A percentile compares a stretch with the other conserved stretches of the same genome.
Evolutionary conservation across 2,329 filamentous ascomycete species (phyloP).

Genomic region (Trichoderma cornu-damae): DNA sequence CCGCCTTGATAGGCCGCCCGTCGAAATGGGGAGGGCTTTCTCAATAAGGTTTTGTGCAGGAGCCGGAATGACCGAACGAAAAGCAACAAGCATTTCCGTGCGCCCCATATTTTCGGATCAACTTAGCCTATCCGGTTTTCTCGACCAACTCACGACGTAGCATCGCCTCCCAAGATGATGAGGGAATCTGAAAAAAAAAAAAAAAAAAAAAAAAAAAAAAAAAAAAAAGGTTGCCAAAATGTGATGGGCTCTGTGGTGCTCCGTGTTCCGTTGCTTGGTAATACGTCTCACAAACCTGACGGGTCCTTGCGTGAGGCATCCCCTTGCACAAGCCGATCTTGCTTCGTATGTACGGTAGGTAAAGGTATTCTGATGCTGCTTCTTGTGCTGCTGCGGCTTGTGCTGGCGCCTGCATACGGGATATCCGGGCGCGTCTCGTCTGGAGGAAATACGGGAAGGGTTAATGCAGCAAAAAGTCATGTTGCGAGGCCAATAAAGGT

Average conservation of each 20-base stretch:
- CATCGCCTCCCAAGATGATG: too few species aligned
- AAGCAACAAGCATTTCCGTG: neutral
- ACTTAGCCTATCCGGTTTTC: neutral
- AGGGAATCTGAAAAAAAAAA: too few species aligned
- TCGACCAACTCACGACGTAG: too few species aligned
- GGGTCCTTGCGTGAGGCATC: neutral
- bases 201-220: too few species aligned
- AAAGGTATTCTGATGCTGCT: too few species aligned
- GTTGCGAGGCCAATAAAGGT: too few species aligned
- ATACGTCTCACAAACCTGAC: neutral
- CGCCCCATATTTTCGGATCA: neutral
- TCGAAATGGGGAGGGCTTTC: neutral
- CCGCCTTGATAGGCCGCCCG: neutral
- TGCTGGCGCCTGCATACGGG: too few species aligned
- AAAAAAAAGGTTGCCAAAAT: neutral
- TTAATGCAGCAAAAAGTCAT: too few species aligned
- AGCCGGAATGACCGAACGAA: conserved; percentile 8
- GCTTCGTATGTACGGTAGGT: too few species aligned
- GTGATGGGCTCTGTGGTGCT: neutral
- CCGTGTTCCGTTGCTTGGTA: neutral
- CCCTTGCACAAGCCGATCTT: neutral
- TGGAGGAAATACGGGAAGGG: neutral
- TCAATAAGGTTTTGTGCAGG: conserved; percentile 1
- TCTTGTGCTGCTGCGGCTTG: too few species aligned
- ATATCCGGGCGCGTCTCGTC: neutral